Conservation (phyloP, 306 rosid species). For the Sphenostylis stenocarpa region DNA sequence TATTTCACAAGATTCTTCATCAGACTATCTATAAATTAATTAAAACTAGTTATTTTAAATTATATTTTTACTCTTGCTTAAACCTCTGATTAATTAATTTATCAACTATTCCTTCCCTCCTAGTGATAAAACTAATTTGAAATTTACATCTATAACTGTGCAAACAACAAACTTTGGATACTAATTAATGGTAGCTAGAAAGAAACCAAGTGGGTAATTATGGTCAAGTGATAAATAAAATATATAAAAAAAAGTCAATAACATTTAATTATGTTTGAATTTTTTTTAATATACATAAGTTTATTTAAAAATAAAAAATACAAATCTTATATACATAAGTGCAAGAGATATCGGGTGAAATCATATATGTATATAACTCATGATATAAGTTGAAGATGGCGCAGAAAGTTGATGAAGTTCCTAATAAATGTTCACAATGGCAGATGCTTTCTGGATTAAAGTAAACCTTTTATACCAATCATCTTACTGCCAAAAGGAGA, state of each 20-base stretch:
- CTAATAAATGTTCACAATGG: not conserved
- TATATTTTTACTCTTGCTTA: not conserved
- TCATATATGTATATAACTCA: constrained; percentile 22
- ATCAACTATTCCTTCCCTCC: too few relatives aligned
- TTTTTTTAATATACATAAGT: not conserved
- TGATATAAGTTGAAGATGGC: constrained; percentile 13
- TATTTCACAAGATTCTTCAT: constrained; percentile 25
- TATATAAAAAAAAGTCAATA: not conserved
- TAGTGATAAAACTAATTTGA: too few relatives aligned
- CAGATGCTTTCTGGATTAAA: constrained; percentile 23
- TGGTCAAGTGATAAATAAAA: not conserved
- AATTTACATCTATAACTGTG: too few relatives aligned
- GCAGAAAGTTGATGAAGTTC: constrained; percentile 15
- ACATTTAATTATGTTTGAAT: not conserved
- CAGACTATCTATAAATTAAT: not conserved
- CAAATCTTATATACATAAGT: not conserved
- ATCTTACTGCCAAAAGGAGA: constrained; percentile 32
- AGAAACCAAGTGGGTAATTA: not conserved
- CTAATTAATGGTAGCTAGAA: not conserved
- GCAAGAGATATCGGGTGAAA: not conserved
- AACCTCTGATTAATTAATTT: not conserved
- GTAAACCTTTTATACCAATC: constrained; percentile 9
- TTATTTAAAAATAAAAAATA: not conserved
- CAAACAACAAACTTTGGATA: too few relatives aligned
- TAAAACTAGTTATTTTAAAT: not conserved